Conservation (phyloP, 345 rosid genomes). For the Citrus mangshanensis region DNA sequence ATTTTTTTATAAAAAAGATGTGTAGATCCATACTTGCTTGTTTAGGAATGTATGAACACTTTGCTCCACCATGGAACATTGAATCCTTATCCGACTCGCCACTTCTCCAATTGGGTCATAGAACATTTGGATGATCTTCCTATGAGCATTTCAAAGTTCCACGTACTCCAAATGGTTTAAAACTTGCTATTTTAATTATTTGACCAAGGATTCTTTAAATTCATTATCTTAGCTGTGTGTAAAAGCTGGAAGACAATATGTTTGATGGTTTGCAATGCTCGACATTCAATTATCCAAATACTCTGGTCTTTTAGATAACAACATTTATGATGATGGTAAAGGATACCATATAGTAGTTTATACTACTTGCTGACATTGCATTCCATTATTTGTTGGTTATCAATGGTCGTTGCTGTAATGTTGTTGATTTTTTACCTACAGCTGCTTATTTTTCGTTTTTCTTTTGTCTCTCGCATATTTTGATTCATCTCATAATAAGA, state of each 20-base stretch:
- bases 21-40: background rate
- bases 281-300: background rate
- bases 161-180: background rate
- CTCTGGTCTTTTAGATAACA: background rate
- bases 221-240: constrained; percentile 2
- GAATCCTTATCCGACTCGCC: background rate
- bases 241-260: background rate
- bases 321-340: background rate
- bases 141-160: background rate
- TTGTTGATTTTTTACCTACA: background rate
- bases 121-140: constrained; percentile 4
- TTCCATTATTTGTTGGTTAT: background rate
- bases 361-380: background rate
- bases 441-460: background rate
- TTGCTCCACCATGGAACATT: no score
- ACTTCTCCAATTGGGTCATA: background rate
- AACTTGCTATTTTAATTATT: background rate
- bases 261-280: background rate
- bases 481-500: background rate
- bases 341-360: background rate
- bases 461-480: background rate
- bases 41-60: background rate
- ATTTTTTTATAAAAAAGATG: background rate
- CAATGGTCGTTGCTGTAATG: background rate
- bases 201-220: background rate